phyloP scores from a whole-genome alignment of 179 eudicot species.

The Actinidia chinensis region DNA sequence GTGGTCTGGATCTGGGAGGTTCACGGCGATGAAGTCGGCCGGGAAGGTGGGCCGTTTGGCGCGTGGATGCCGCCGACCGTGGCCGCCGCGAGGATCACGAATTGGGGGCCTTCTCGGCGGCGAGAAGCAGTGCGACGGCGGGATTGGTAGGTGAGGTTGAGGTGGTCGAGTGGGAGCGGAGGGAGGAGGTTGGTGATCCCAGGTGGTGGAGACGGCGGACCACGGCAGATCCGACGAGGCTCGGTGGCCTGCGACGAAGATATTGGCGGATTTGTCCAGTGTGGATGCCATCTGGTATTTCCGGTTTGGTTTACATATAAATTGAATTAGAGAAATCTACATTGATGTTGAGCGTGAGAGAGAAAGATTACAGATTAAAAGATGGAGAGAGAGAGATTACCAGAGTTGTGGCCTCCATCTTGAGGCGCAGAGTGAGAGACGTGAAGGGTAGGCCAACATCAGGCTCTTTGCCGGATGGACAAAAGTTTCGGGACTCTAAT shows the following conservation, averaged over 20 bases:
- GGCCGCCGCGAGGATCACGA: constrained; percentile 68
- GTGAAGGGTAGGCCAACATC: too few relatives aligned
- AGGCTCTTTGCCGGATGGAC: too few relatives aligned
- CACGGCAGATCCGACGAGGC: constrained; percentile 72
- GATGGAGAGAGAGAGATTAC: too few relatives aligned
- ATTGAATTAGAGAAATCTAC: too few relatives aligned
- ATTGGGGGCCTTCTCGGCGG: constrained; percentile 53
- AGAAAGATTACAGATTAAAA: too few relatives aligned
- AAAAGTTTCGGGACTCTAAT: too few relatives aligned
- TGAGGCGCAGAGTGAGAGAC: too few relatives aligned
- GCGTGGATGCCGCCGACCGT: constrained; percentile 81
- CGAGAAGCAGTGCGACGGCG: constrained; percentile 50
- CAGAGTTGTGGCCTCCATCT: too few relatives aligned
- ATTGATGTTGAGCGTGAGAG: too few relatives aligned
- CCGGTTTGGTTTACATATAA: too few relatives aligned
- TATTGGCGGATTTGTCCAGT: constrained; percentile 48
- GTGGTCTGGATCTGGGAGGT: constrained; percentile 71
- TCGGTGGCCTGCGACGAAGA: constrained; percentile 74
- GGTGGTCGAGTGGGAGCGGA: constrained; percentile 57
- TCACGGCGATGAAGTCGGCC: constrained; percentile 62
- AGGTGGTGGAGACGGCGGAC: constrained; percentile 47
- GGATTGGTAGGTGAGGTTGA: constrained; percentile 61
- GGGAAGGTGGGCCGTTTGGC: constrained; percentile 68
- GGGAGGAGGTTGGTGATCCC: constrained; percentile 50
- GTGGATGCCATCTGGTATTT: too few relatives aligned